phyloP scores from a whole-genome alignment of 805 yeast species.

The Saccharomyces mikatae region DNA sequence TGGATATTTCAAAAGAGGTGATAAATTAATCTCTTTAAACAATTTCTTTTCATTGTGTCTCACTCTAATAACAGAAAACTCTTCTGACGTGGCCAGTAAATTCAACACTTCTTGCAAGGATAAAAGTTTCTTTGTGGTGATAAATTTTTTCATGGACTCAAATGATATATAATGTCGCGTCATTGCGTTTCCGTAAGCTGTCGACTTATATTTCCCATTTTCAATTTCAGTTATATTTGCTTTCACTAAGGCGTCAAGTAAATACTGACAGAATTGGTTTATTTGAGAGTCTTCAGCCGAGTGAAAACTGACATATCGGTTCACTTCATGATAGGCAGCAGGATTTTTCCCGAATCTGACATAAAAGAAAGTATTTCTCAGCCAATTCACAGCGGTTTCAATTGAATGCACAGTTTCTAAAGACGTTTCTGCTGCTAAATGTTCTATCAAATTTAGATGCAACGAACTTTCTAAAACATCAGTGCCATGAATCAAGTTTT shows the following conservation, averaged over 20 bases:
- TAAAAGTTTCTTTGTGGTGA: conserved; percentile 14
- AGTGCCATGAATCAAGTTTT: conserved; percentile 35
- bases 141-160: conserved; percentile 35
- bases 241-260: conserved; percentile 29
- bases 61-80: conserved; percentile 35
- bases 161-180: conserved; percentile 40
- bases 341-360: conserved; percentile 37
- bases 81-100: conserved; percentile 32
- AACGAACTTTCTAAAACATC: conserved; percentile 42
- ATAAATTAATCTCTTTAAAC: conserved; percentile 36
- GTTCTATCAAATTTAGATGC: conserved; percentile 34
- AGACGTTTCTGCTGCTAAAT: conserved; percentile 38
- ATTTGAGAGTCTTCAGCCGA: conserved; percentile 28
- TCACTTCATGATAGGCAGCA: conserved; percentile 30
- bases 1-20: conserved; percentile 34
- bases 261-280: conserved; percentile 28
- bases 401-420: conserved; percentile 33
- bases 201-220: conserved; percentile 20
- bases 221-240: conserved; percentile 25
- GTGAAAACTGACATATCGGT: conserved; percentile 11
- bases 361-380: conserved; percentile 43
- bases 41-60: conserved; percentile 40
- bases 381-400: conserved; percentile 39
- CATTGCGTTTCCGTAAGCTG: conserved; percentile 43
- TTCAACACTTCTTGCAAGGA: conserved; percentile 16